Conservation (phyloP, 306 rosid species). For the Quillaja saponaria region DNA sequence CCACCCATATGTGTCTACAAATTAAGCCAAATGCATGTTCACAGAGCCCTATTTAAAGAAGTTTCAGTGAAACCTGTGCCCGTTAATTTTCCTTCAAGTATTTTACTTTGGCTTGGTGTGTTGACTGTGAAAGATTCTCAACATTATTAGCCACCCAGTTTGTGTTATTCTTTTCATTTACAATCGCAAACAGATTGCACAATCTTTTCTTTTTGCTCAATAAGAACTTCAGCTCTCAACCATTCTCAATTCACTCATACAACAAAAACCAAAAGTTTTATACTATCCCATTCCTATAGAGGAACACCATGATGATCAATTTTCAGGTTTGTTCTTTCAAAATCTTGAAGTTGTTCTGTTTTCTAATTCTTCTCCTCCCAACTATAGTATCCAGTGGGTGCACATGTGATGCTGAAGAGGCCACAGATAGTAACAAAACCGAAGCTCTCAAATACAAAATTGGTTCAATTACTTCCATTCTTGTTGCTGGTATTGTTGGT, state of each 20-base stretch:
- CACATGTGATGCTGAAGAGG: slow-evolving; percentile 31
- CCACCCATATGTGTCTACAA: no score
- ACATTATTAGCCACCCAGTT: not conserved
- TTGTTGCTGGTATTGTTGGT: slow-evolving; percentile 65
- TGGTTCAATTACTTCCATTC: slow-evolving; percentile 61
- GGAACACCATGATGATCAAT: slow-evolving; percentile 2
- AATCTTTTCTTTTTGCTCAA: slow-evolving; percentile 18
- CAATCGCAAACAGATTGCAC: not conserved
- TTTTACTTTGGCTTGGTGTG: not conserved
- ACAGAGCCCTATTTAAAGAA: not conserved
- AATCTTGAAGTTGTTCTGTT: slow-evolving; percentile 25
- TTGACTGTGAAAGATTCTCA: slow-evolving; percentile 1
- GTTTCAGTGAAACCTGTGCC: not conserved
- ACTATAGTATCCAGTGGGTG: slow-evolving; percentile 32
- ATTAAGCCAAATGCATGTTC: slow-evolving; percentile 1
- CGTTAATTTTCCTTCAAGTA: not conserved
- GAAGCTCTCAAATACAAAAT: slow-evolving; percentile 50
- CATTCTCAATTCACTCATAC: not conserved
- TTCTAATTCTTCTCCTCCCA: slow-evolving; percentile 30
- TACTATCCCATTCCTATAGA: not conserved
- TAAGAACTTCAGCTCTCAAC: not conserved
- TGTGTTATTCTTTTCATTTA: not conserved
- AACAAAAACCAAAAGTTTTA: not conserved
- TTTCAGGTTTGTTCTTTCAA: slow-evolving; percentile 17
- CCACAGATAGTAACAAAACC: slow-evolving; percentile 9